phyloP scores from a whole-genome alignment of 1,284 basidiomycete species.

The Cutaneotrichosporon spelunceum region DNA sequence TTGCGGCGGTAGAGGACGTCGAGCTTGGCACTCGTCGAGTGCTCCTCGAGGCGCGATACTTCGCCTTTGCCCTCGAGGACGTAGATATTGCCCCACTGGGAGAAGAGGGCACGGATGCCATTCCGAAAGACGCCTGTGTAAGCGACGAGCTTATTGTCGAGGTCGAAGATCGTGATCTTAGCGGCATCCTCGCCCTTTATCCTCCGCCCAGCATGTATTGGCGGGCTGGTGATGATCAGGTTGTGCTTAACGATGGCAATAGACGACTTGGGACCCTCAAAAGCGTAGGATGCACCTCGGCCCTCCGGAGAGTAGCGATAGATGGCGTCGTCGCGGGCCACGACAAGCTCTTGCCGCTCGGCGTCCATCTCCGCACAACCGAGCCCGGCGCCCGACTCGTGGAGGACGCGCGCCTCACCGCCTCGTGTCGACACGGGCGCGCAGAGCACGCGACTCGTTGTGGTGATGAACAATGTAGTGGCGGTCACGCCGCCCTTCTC shows the following conservation, averaged over 20 bases:
- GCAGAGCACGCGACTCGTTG: constrained; percentile 73
- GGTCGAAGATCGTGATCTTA: constrained; percentile 85
- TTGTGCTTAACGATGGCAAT: constrained; percentile 73
- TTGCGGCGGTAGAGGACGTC: constrained; percentile 75
- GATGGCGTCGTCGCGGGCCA: constrained; percentile 88
- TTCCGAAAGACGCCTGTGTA: constrained; percentile 74
- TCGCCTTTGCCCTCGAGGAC: constrained; percentile 71
- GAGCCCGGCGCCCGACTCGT: constrained; percentile 79
- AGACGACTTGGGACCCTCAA: constrained; percentile 63
- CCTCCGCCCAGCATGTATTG: constrained; percentile 56
- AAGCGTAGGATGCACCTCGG: constrained; percentile 79
- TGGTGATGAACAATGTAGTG: constrained; percentile 77
- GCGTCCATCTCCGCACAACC: constrained; percentile 80
- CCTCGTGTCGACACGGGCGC: constrained; percentile 65
- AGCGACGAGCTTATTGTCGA: constrained; percentile 87
- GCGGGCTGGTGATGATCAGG: constrained; percentile 83
- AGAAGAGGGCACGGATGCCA: constrained; percentile 74
- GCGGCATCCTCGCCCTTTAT: constrained; percentile 60
- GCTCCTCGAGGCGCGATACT: constrained; percentile 71
- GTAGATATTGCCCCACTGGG: constrained; percentile 73
- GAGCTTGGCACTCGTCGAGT: constrained; percentile 72
- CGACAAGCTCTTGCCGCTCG: constrained; percentile 67
- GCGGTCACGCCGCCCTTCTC: constrained; percentile 13
- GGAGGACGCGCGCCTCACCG: constrained; percentile 65
- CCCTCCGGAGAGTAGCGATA: constrained; percentile 82